A percentile compares a stretch with the other conserved stretches of the same genome.
These are phyloP conservation scores for Lotus japonicus DNA, from an alignment of 306 rosid species.

Conservation along the genomic window DNA sequence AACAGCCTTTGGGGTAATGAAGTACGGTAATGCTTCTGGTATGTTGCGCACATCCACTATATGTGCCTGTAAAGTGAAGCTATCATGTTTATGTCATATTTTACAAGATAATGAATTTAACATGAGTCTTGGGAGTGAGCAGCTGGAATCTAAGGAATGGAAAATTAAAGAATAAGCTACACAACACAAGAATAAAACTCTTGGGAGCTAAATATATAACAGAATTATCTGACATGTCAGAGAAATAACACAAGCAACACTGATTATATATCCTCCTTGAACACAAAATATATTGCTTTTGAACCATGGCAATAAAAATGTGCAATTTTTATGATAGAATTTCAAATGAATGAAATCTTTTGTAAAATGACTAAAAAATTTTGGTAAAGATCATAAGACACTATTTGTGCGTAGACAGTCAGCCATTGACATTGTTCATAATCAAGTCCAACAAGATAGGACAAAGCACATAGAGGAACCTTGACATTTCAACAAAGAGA, in stretches of 20 bases:
- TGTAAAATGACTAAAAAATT: too few species aligned
- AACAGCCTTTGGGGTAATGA: constrained; percentile 85
- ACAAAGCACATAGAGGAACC: too few species aligned
- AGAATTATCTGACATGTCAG: neutral
- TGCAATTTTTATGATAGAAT: neutral
- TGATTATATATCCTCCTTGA: neutral
- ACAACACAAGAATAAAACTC: neutral
- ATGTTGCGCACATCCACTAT: constrained; percentile 77
- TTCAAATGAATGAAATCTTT: neutral
- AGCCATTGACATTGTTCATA: too few species aligned
- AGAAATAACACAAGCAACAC: neutral
- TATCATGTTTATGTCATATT: neutral
- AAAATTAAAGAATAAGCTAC: neutral
- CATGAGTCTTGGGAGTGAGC: neutral
- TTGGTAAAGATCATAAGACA: too few species aligned
- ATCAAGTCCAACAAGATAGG: too few species aligned
- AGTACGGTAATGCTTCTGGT: constrained; percentile 94
- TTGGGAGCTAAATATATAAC: neutral
- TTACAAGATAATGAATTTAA: constrained; percentile 15
- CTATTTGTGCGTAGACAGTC: too few species aligned
- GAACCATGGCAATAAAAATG: neutral
- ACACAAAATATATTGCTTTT: neutral
- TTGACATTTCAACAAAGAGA: too few species aligned
- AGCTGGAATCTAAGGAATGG: neutral
- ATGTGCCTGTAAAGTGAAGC: constrained; percentile 53